Base-by-base conservation (phyloP, 208 protist species). In the Acanthamoeba culbertsoni region DNA sequence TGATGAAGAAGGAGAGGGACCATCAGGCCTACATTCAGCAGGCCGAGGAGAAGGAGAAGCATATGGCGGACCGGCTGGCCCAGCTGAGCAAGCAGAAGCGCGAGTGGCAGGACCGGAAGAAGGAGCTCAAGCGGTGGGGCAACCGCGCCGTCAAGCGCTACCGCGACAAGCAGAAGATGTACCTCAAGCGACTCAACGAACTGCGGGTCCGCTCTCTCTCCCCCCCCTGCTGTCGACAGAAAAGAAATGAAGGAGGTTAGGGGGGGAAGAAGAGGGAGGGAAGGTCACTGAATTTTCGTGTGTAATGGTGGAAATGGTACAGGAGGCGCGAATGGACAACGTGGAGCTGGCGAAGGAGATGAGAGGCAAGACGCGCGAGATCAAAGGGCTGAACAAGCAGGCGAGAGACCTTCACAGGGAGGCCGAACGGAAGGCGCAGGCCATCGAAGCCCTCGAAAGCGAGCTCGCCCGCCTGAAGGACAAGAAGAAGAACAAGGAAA, bases 81-180 rank as follows among this genome's bases (percentile, higher is more conserved):
- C 68, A 79, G 8, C 68, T 79, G 7, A 79, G 18, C 37, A 40
- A 62, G 45, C 46, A 63, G 51, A 88, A 88, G 79, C 55, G 62
- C 12, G 53, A 65, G 79, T 63, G 45, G 79, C 79, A 88, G 33
- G 79, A 88, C 28, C 79, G 79, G 46, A 88, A 88, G 79, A 88
- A 63, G 53, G 79, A 88, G 42, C 79, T 88, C 33, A 88, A 88
- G 79, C 51, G 45, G 7, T 88, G 79, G 79, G 79, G 79, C 79
- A 88, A 88, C 28, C 51, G 53, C 8, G 79, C 79, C 14, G 62
- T 88, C 20, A 88, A 79, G 37, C 33, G 68, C 33, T 79, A 48
- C 68, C 33, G 68, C 33, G 68, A 79, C 23, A 79, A 79, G 42
- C 68, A 79, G n/a, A 79, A 79, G 42, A 79, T 79, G 68, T 79